Conservation (phyloP, 805 yeast species). For the Candida schatavii region DNA sequence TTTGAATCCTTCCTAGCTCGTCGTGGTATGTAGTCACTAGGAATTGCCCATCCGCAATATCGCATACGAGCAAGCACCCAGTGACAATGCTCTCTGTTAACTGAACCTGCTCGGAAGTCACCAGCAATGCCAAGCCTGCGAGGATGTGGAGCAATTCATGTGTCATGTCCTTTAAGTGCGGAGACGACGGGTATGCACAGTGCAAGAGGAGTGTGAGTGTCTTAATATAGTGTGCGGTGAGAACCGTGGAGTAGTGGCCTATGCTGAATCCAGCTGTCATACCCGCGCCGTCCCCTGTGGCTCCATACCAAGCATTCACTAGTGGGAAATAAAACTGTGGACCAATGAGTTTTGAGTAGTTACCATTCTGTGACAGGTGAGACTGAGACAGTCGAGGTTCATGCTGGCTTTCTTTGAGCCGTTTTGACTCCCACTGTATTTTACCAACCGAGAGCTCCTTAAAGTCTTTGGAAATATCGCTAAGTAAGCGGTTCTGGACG, state of each 20-base stretch:
- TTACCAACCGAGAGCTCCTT: slow-evolving; percentile 37
- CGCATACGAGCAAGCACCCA: slow-evolving; percentile 33
- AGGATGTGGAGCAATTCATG: slow-evolving; percentile 46
- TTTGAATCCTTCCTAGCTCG: slow-evolving; percentile 20
- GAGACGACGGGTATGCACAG: slow-evolving; percentile 54
- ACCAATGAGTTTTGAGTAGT: slow-evolving; percentile 44
- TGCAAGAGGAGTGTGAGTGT: slow-evolving; percentile 57
- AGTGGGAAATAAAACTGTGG: slow-evolving; percentile 53
- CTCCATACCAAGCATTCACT: slow-evolving; percentile 48
- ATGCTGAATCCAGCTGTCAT: slow-evolving; percentile 28
- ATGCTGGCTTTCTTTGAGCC: slow-evolving; percentile 16
- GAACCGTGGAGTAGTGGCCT: slow-evolving; percentile 53
- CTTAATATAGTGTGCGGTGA: slow-evolving; percentile 57
- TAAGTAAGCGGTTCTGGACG: slow-evolving; percentile 35
- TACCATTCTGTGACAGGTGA: slow-evolving; percentile 13
- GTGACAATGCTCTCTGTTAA: slow-evolving; percentile 38
- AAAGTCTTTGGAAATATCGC: slow-evolving; percentile 27
- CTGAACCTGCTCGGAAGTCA: slow-evolving; percentile 27
- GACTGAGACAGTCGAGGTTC: slow-evolving; percentile 13
- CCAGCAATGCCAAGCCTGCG: slow-evolving; percentile 17
- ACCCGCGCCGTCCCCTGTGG: slow-evolving; percentile 25
- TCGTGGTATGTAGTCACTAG: slow-evolving; percentile 20
- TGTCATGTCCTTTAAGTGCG: slow-evolving; percentile 54
- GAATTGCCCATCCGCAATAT: slow-evolving; percentile 28
- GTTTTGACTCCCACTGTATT: slow-evolving; percentile 41